Evolutionary conservation across 2,329 filamentous ascomycete genomes (phyloP), one percentile per base, ranked within the genome.

Genomic region (Neonectria faginata): DNA sequence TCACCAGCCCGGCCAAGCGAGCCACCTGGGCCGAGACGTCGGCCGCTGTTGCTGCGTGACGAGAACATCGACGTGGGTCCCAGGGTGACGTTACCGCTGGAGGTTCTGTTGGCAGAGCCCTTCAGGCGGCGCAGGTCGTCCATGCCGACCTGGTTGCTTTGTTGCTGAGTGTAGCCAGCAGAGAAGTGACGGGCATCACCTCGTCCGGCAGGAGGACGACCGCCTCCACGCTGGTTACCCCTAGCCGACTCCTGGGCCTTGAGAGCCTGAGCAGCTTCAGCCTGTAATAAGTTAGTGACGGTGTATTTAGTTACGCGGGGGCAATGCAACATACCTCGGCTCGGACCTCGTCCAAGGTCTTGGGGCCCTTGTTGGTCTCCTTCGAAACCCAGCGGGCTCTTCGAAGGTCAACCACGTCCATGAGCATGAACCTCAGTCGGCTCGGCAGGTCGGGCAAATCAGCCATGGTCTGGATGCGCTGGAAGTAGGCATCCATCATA

Each of bases 401-500:
- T 71, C 96, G 91, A 69, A 99, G 85, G 78, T 99, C 96, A 62
- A 97, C 79, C 60, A 97, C 88, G 77, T 99, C 96, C 89, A 98
- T 89, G 66, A 99, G 87, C 96, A 99, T 98, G 83, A 98, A 99
- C 77, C 88, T 90, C 72, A 97, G 86, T 84, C 96, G 91, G 80
- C 94, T 97, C 55, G 91, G 90, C 25, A 99, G 86, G 33, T 92
- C 91, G 12, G 91, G 90, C 65, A 92, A 89, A 27, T 94, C 89
- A 65, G 94, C 86, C 86, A 97, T 94, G 72, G 84, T 86, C 74
- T 92, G 86, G 74, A 99, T 97, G 67, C 96, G 92, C 67, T 88
- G 83, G 81, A 99, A 99, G 88, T 99, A 99, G 47, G 90, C 91
- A 76, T 96, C 91, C 90, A 99, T 97, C 85, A 97, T 90, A 57